Evolutionary conservation across 1,284 basidiomycete genomes (phyloP).

Genomic region (Rhodotorula sp.): DNA sequence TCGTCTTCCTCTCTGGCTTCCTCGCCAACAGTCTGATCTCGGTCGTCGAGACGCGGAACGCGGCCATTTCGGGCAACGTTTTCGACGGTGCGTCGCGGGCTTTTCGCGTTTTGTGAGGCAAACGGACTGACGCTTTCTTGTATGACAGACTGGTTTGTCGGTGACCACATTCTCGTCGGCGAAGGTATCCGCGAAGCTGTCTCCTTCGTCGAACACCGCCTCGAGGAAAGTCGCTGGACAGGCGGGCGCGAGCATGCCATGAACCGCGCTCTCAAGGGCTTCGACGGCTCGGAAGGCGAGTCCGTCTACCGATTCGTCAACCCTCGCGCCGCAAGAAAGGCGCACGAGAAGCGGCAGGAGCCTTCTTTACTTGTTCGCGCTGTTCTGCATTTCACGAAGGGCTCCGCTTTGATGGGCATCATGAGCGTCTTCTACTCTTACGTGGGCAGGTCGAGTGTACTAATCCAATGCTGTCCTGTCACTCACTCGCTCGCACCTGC

Average conservation of each 20-base stretch:
- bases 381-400: constrained; percentile 27
- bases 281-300: not conserved
- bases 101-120: not conserved
- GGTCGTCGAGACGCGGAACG: constrained; percentile 10
- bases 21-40: constrained; percentile 30
- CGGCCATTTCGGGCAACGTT: not conserved
- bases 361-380: not conserved
- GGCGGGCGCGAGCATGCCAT: constrained; percentile 5
- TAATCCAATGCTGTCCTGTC: not conserved
- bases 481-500: not conserved
- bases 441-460: constrained; percentile 1
- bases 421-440: constrained; percentile 23
- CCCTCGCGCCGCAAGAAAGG: not conserved
- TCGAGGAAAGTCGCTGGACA: constrained; percentile 19
- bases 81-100: constrained; percentile 13
- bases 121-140: no score
- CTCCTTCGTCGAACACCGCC: constrained; percentile 25
- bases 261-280: not conserved
- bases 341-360: not conserved
- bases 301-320: constrained; percentile 1
- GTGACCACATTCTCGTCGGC: constrained; percentile 32
- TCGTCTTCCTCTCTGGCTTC: constrained; percentile 33
- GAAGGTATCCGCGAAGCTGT: constrained; percentile 36
- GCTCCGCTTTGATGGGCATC: constrained; percentile 20
- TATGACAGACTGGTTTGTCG: constrained; percentile 26